These are phyloP conservation scores for Leucosporidium yakuticum DNA, from an alignment of 768 basidiomycete species.

Conservation along the genomic window DNA sequence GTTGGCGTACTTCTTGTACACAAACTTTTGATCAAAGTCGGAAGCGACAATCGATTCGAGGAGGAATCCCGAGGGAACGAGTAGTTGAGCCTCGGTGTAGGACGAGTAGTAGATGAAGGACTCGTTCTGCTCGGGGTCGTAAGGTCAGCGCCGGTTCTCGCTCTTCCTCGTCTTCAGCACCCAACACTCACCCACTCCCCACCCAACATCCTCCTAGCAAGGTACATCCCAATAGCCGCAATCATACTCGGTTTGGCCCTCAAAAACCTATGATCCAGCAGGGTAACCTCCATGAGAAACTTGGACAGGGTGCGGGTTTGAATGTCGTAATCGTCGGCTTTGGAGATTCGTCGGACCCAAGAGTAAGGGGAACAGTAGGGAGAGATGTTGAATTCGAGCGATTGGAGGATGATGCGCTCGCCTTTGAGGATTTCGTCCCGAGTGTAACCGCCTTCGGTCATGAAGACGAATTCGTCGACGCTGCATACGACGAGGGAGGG, in stretches of 20 bases:
- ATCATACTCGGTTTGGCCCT: constrained; percentile 86
- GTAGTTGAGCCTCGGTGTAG: constrained; percentile 80
- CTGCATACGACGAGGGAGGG: constrained; percentile 33
- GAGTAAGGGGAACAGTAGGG: constrained; percentile 98
- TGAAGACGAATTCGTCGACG: constrained; percentile 96
- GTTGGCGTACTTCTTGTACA: constrained; percentile 92
- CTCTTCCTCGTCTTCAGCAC: not conserved
- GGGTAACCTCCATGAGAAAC: constrained; percentile 91
- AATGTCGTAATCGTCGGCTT: constrained; percentile 96
- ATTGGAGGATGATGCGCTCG: constrained; percentile 90
- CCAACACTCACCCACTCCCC: constrained; percentile 81
- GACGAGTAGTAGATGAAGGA: constrained; percentile 88
- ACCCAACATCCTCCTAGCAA: constrained; percentile 84
- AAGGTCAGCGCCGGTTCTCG: constrained; percentile 15
- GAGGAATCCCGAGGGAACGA: constrained; percentile 71
- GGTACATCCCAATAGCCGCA: constrained; percentile 97
- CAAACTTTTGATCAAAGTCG: constrained; percentile 74
- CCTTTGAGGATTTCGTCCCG: constrained; percentile 97
- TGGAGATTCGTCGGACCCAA: constrained; percentile 98
- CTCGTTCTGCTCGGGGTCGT: constrained; percentile 58
- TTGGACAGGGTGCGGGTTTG: constrained; percentile 96
- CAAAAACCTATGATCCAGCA: constrained; percentile 87
- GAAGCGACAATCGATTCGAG: constrained; percentile 73
- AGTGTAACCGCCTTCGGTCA: constrained; percentile 91
- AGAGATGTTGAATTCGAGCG: constrained; percentile 89